These are phyloP conservation scores for Cladophialophora yegresii DNA, from an alignment of 2,329 filamentous ascomycete genomes.

Conservation along the genomic window DNA sequence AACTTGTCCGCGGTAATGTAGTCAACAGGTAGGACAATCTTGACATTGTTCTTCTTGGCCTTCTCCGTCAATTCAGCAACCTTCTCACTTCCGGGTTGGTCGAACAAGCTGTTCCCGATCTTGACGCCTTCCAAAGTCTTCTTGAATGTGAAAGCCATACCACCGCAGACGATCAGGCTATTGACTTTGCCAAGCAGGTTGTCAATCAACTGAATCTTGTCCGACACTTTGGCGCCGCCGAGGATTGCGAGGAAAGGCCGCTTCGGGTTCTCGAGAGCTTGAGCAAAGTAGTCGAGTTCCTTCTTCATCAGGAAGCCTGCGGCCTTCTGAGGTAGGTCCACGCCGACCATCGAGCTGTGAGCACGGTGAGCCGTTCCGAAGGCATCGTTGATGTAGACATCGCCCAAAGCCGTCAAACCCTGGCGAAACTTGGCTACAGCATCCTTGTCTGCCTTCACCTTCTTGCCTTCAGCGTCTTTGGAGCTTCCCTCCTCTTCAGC, in stretches of 20 bases:
- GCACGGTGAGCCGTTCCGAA: slow-evolving; percentile 98
- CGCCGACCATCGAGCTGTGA: slow-evolving; percentile 98
- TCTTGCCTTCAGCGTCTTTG: slow-evolving; percentile 93
- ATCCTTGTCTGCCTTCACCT: slow-evolving; percentile 94
- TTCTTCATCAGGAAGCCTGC: slow-evolving; percentile 99
- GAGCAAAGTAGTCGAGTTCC: slow-evolving; percentile 98
- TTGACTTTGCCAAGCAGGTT: slow-evolving; percentile 98
- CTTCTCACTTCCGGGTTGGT: slow-evolving; percentile 90
- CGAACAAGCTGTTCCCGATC: slow-evolving; percentile 90
- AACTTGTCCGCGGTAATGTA: slow-evolving; percentile 98
- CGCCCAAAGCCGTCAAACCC: slow-evolving; percentile 88
- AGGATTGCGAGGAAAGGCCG: slow-evolving; percentile 98
- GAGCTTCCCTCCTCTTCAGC: slow-evolving; percentile 95
- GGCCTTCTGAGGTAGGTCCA: slow-evolving; percentile 93
- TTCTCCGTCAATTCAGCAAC: slow-evolving; percentile 86
- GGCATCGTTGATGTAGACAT: slow-evolving; percentile 97
- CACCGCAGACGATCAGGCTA: slow-evolving; percentile 93
- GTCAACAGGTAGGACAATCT: slow-evolving; percentile 91
- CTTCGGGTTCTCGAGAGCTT: slow-evolving; percentile 89
- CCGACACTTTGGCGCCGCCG: slow-evolving; percentile 95
- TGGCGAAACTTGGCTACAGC: slow-evolving; percentile 93
- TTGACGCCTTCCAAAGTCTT: slow-evolving; percentile 90
- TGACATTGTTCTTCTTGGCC: slow-evolving; percentile 94
- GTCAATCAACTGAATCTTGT: slow-evolving; percentile 99
- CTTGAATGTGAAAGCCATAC: slow-evolving; percentile 99